These are phyloP conservation scores for Neophaeococcomyces aloes DNA, from an alignment of 2,329 filamentous ascomycete genomes.

Conservation along the genomic window DNA sequence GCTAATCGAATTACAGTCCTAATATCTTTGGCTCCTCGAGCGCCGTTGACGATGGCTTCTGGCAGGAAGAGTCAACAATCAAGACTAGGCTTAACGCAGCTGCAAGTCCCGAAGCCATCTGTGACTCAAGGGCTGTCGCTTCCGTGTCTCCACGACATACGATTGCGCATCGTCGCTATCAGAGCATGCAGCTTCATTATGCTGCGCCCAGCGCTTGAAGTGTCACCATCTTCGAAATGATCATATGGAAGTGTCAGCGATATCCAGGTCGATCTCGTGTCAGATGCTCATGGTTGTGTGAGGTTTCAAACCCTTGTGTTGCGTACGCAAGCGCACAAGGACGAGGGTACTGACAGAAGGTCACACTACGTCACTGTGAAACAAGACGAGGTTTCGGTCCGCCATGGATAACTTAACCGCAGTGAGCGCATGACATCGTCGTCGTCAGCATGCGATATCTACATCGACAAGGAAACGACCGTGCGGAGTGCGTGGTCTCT, in stretches of 20 bases:
- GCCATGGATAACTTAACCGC: too few species aligned
- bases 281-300: too few species aligned
- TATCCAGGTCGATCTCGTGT: too few species aligned
- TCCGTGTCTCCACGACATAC: slow-evolving; percentile 9
- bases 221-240: too few species aligned
- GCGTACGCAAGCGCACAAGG: neutral
- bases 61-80: slow-evolving; percentile 18
- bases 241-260: too few species aligned
- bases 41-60: slow-evolving; percentile 14
- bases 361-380: slow-evolving; percentile 3
- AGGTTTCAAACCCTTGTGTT: neutral
- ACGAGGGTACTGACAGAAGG: neutral
- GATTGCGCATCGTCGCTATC: slow-evolving; percentile 10
- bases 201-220: slow-evolving; percentile 16
- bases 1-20: neutral
- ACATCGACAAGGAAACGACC: too few species aligned
- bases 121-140: slow-evolving; percentile 1
- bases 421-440: too few species aligned
- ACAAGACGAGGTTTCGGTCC: neutral
- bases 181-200: slow-evolving; percentile 13
- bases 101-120: slow-evolving; percentile 4
- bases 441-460: too few species aligned
- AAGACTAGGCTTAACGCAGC: slow-evolving; percentile 15
- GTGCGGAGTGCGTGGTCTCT: too few species aligned
- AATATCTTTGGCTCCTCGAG: slow-evolving; percentile 1